phyloP scores from a whole-genome alignment of 2,329 filamentous ascomycete genomes.

The Bipolaris cookei region DNA sequence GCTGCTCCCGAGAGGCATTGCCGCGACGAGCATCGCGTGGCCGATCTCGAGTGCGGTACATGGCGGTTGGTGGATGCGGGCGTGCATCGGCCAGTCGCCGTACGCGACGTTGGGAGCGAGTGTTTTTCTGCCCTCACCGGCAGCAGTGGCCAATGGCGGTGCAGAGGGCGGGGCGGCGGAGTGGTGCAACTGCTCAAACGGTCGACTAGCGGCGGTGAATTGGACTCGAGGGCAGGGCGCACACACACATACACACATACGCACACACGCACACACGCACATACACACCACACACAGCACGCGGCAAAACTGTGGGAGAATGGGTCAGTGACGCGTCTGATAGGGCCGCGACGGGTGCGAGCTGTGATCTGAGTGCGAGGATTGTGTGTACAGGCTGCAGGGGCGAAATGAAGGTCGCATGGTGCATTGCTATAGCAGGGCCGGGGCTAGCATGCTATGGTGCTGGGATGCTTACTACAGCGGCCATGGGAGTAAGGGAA shows the following conservation, averaged over 20 bases:
- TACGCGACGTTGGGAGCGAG: slow-evolving; percentile 38
- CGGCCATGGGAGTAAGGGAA: slow-evolving; percentile 7
- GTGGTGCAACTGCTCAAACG: slow-evolving; percentile 45
- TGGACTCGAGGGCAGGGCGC: slow-evolving; percentile 30
- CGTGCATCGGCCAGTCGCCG: slow-evolving; percentile 31
- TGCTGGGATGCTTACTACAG: background rate
- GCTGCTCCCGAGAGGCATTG: slow-evolving; percentile 37
- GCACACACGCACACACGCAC: background rate
- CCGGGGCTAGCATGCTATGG: slow-evolving; percentile 15
- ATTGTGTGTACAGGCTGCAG: slow-evolving; percentile 26
- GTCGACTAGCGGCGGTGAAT: slow-evolving; percentile 40
- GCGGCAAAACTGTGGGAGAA: slow-evolving; percentile 31
- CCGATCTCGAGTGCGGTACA: slow-evolving; percentile 32
- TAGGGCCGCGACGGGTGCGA: slow-evolving; percentile 23
- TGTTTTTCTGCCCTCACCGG: slow-evolving; percentile 21
- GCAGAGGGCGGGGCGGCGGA: slow-evolving; percentile 25
- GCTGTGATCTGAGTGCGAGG: slow-evolving; percentile 11
- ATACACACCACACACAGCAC: slow-evolving; percentile 10
- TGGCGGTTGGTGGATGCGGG: slow-evolving; percentile 25
- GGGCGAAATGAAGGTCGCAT: slow-evolving; percentile 30
- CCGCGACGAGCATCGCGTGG: slow-evolving; percentile 32
- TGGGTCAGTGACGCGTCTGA: slow-evolving; percentile 32
- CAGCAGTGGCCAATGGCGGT: slow-evolving; percentile 24
- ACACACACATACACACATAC: too few species aligned
- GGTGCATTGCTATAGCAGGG: slow-evolving; percentile 25